Conservation (phyloP, 2,329 filamentous ascomycete species). For the Nothomitra cinnamomea region DNA sequence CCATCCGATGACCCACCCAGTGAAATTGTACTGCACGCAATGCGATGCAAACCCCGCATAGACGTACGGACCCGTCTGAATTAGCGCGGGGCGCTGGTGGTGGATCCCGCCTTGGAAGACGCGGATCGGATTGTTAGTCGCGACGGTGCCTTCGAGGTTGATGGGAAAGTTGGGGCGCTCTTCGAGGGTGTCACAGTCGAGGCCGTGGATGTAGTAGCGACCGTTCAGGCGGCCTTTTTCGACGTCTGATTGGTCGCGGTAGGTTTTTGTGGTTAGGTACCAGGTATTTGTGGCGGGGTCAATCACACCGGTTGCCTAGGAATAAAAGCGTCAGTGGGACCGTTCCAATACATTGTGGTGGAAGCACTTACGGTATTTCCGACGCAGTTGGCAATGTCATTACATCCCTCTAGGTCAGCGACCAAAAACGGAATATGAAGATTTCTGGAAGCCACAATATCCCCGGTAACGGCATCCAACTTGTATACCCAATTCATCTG, state of each 20-base stretch:
- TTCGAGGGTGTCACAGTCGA: conserved; percentile 23
- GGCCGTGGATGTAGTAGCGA: conserved; percentile 24
- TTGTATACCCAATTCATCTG: conserved; percentile 24
- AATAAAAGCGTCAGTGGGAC: too few species aligned
- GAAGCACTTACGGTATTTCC: conserved; percentile 23
- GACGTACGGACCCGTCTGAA: conserved; percentile 28
- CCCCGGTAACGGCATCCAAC: conserved; percentile 26
- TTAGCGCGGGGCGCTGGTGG: conserved; percentile 33
- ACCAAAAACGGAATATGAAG: conserved; percentile 31
- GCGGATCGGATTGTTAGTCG: conserved; percentile 29
- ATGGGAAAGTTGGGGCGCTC: conserved; percentile 29
- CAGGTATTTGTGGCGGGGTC: conserved; percentile 15
- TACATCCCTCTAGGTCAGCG: conserved; percentile 29
- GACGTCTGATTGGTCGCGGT: conserved; percentile 8
- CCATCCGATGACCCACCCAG: conserved; percentile 33
- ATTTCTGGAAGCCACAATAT: conserved; percentile 20
- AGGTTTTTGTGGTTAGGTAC: conserved; percentile 17
- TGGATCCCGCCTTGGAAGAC: conserved; percentile 36
- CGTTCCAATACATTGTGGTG: too few species aligned
- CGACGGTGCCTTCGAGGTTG: conserved; percentile 27
- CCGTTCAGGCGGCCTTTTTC: conserved; percentile 20
- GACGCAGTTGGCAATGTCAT: conserved; percentile 30
- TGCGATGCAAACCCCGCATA: conserved; percentile 38
- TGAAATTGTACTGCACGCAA: conserved; percentile 39
- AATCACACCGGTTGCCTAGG: conserved; percentile 8